Base-by-base conservation (phyloP, 352 stramenopile species). In the Pythium volutum region DNA sequence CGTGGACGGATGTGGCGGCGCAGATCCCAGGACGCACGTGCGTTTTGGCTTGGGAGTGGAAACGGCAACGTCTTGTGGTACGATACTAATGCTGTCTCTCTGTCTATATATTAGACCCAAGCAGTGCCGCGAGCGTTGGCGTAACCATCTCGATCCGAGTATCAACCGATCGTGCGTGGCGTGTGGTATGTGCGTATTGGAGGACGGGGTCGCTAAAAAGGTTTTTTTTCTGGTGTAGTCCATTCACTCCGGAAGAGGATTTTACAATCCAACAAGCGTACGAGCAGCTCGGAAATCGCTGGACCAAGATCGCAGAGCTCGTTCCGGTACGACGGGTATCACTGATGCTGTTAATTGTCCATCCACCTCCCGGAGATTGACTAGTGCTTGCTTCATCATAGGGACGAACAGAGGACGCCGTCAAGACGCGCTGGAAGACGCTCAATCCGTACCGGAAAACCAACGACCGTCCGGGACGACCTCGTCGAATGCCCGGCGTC, bases 101-200 rank as follows among this genome's bases (percentile, higher is more conserved):
- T 15, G 42, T 6, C 12, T 34, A 22, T 11, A 11, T 64, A 15
- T 8, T 36, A 95, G 84, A 43, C 78, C 87, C 3, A 98, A 99
- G 73, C 96, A 98, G 67, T 99, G 96, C 62, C 88, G 95, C 7
- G 95, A 99, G 62, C 89, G 96, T 16, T 99, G 94, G 88, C 81
- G 97, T 29, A 98, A 98, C 72, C 95, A 98, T 70, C 81, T 98
- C 54, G 93, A 98, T 75, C 96, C 96, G 34, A 93, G 88, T 53
- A 88, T 98, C 59, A 91, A 88, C 69, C 87, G 89, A 77, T 71
- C 69, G 82, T 92, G 72, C 47, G 77, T 59, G 47, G 26, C 10
- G 39, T 5, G 18, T 48, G 42, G 4, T 47, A 12, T 47, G 42
- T 14, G 10, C 8, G 16, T 8, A 48, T 15, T 29, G 12, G 42